Percentiles rank a stretch among this genome's conserved stretches.
Conservation (phyloP, 2,329 filamentous ascomycete species). For the Fusarium burgessii region DNA sequence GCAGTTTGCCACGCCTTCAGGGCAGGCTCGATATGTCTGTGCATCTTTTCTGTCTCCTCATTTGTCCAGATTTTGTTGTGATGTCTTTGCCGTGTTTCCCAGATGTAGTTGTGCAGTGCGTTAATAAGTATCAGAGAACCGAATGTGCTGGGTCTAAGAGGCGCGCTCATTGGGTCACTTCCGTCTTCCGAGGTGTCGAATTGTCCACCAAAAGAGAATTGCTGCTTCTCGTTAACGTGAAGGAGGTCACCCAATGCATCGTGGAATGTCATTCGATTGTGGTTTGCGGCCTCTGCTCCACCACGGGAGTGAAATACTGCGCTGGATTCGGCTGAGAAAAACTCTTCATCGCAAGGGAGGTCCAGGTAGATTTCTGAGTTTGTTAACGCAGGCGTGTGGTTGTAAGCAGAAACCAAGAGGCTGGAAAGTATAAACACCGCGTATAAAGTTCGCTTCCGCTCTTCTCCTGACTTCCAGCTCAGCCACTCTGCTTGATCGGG, state of each 20-base stretch:
- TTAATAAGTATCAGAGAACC: slow-evolving; percentile 93
- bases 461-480: slow-evolving; percentile 87
- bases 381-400: slow-evolving; percentile 88
- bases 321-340: slow-evolving; percentile 87
- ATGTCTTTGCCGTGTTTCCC: slow-evolving; percentile 94
- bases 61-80: slow-evolving; percentile 90
- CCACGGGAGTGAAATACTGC: slow-evolving; percentile 84
- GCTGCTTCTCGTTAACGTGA: slow-evolving; percentile 76
- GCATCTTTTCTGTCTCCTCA: slow-evolving; percentile 95
- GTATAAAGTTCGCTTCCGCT: slow-evolving; percentile 93
- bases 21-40: slow-evolving; percentile 92
- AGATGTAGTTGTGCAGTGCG: slow-evolving; percentile 96
- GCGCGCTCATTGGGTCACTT: slow-evolving; percentile 65
- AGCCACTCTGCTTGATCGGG: slow-evolving; percentile 75
- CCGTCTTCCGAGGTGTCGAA: slow-evolving; percentile 33
- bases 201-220: slow-evolving; percentile 49
- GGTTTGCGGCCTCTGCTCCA: slow-evolving; percentile 75
- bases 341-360: slow-evolving; percentile 91
- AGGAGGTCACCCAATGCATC: slow-evolving; percentile 84
- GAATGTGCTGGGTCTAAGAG: slow-evolving; percentile 87
- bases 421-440: slow-evolving; percentile 93
- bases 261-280: slow-evolving; percentile 82
- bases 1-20: slow-evolving; percentile 94
- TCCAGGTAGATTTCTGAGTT: slow-evolving; percentile 94
- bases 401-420: slow-evolving; percentile 90